Percentiles rank a stretch among this genome's conserved stretches.
Evolutionary conservation across 2,329 filamentous ascomycete genomes (phyloP).

Genomic region (Cladophialophora yegresii): DNA sequence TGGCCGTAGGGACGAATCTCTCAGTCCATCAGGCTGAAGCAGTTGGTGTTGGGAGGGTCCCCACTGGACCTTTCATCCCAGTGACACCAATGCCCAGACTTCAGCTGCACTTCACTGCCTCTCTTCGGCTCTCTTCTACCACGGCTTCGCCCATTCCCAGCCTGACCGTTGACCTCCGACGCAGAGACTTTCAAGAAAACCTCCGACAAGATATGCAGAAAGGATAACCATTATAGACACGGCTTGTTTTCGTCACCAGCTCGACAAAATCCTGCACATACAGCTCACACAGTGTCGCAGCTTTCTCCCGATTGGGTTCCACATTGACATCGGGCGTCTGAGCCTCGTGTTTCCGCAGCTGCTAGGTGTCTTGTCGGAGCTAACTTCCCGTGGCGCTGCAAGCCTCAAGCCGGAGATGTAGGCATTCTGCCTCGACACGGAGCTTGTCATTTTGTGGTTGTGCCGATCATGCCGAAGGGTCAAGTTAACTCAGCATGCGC

Average conservation of each 20-base stretch:
- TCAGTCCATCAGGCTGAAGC: neutral
- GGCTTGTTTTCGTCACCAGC: neutral
- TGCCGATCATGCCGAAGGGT: neutral
- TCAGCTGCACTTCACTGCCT: slow-evolving; percentile 4
- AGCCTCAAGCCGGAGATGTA: neutral
- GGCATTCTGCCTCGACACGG: neutral
- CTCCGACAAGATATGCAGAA: neutral
- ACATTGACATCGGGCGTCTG: neutral
- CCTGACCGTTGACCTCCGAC: neutral
- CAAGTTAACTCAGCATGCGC: neutral
- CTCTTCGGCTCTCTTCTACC: neutral
- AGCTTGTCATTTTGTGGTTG: neutral
- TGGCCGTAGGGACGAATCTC: neutral
- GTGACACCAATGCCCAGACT: neutral
- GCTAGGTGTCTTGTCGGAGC: neutral
- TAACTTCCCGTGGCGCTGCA: neutral
- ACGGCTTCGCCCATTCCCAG: neutral
- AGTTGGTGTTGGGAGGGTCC: neutral
- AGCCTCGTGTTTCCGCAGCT: neutral
- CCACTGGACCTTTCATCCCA: neutral
- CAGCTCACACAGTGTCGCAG: neutral
- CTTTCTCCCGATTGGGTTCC: neutral
- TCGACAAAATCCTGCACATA: neutral
- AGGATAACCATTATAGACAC: neutral
- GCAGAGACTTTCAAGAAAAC: neutral